Conservation (phyloP, 2,329 filamentous ascomycete genomes). For the Rugonectria rugulosa region DNA sequence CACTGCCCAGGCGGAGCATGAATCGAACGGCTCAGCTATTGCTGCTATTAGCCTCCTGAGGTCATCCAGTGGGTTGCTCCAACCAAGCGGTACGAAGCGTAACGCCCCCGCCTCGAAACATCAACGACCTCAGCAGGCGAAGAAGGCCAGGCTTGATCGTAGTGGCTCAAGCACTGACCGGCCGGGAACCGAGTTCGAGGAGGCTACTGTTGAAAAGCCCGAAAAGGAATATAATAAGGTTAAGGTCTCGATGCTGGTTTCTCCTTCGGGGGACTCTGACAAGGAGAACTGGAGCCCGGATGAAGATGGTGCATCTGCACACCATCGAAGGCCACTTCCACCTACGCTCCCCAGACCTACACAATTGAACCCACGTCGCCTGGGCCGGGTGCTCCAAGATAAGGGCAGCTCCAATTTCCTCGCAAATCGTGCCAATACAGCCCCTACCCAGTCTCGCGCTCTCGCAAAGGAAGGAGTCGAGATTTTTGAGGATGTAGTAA, state of each 20-base stretch:
- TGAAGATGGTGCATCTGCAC: conserved; percentile 49
- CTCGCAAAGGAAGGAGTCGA: conserved; percentile 47
- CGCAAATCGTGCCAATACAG: conserved; percentile 50
- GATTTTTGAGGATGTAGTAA: conserved; percentile 62
- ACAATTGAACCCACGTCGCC: conserved; percentile 49
- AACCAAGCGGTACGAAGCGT: conserved; percentile 69
- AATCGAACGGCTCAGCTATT: conserved; percentile 79
- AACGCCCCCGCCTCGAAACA: conserved; percentile 57
- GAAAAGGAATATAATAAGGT: conserved; percentile 42
- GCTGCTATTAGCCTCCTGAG: conserved; percentile 83
- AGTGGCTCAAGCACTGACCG: conserved; percentile 69
- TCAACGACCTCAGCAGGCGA: conserved; percentile 50
- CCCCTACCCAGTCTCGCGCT: conserved; percentile 46
- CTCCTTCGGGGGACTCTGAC: conserved; percentile 72
- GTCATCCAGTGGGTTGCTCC: conserved; percentile 65
- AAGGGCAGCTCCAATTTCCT: conserved; percentile 45
- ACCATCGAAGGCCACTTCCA: conserved; percentile 48
- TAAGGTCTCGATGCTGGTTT: conserved; percentile 50
- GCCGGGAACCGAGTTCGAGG: conserved; percentile 55
- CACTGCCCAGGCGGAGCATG: conserved; percentile 81
- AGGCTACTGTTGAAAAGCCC: conserved; percentile 34
- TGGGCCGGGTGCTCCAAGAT: conserved; percentile 52
- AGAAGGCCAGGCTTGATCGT: conserved; percentile 69
- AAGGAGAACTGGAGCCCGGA: conserved; percentile 88
- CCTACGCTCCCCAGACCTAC: conserved; percentile 38